Evolutionary conservation across 2,329 filamentous ascomycete species (phyloP).

Genomic region (Ophiostoma perfectum): DNA sequence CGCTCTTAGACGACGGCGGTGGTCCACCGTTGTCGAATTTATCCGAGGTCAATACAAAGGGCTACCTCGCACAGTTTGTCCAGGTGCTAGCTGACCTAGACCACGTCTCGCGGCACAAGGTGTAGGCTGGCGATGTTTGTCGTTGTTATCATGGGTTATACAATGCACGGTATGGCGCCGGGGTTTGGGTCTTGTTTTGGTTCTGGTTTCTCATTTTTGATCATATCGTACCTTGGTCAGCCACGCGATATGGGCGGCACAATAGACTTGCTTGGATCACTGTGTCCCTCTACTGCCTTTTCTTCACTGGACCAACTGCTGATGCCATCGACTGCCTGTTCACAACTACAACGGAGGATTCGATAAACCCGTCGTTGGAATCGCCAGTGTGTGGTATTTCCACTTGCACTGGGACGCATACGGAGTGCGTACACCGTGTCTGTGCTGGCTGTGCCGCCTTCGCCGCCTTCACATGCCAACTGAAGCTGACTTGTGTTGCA

Average conservation of each 20-base stretch:
- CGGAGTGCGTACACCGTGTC: too few species aligned
- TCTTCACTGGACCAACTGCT: too few species aligned
- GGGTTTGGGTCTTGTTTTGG: not conserved
- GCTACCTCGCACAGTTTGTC: slow-evolving; percentile 21
- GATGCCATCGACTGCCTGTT: too few species aligned
- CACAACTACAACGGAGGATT: too few species aligned
- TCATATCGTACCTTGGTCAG: not conserved
- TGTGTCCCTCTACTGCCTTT: too few species aligned
- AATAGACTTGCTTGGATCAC: too few species aligned
- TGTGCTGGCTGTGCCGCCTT: not conserved
- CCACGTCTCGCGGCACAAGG: slow-evolving; percentile 10
- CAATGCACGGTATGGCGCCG: not conserved
- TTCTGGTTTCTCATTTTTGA: not conserved
- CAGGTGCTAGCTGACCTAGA: slow-evolving; percentile 21
- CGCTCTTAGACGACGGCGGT: slow-evolving; percentile 25
- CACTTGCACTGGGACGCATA: not conserved
- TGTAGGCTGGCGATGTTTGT: not conserved
- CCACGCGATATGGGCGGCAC: not conserved
- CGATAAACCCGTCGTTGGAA: too few species aligned
- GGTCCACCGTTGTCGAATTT: slow-evolving; percentile 6
- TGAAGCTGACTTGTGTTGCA: not conserved
- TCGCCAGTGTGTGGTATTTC: not conserved
- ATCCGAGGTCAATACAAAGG: slow-evolving; percentile 14
- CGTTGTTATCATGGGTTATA: not conserved
- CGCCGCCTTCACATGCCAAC: not conserved